Conservation (phyloP, 2,329 filamentous ascomycete species). For the Penicillium sclerotigenum region DNA sequence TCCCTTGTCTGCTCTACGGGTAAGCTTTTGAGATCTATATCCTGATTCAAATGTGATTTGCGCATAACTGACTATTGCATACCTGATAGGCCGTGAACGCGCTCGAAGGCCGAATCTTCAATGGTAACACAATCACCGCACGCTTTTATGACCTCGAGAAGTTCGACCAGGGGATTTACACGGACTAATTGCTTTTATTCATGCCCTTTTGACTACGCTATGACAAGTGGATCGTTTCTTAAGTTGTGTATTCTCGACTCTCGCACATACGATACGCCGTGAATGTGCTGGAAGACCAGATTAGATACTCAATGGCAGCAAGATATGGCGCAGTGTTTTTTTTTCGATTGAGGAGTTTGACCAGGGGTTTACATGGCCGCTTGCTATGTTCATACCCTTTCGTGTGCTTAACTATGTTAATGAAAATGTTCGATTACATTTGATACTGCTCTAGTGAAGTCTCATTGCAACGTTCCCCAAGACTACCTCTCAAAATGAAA, state of each 20-base stretch:
- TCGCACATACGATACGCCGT: background rate
- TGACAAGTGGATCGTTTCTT: background rate
- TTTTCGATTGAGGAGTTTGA: slow-evolving; percentile 76
- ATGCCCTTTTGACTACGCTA: background rate
- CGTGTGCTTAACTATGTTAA: background rate
- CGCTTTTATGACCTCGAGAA: slow-evolving; percentile 77
- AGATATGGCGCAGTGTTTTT: slow-evolving; percentile 69
- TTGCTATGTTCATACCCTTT: background rate
- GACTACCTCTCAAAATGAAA: background rate
- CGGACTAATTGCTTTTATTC: slow-evolving; percentile 23
- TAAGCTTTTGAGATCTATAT: slow-evolving; percentile 47
- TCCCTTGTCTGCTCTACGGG: slow-evolving; percentile 76
- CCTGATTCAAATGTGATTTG: background rate
- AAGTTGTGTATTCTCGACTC: background rate
- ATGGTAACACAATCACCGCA: slow-evolving; percentile 78
- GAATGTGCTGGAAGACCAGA: background rate
- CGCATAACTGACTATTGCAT: slow-evolving; percentile 3
- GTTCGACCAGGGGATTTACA: slow-evolving; percentile 68
- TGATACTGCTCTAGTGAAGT: background rate
- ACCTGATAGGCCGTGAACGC: slow-evolving; percentile 74
- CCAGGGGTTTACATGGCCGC: slow-evolving; percentile 51
- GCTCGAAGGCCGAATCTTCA: slow-evolving; percentile 81
- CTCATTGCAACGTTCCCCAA: background rate
- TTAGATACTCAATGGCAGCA: slow-evolving; percentile 84
- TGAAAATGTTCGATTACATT: background rate